A percentile compares a stretch with the other conserved stretches of the same genome.
Evolutionary conservation across 2,329 filamentous ascomycete genomes (phyloP).

Genomic region (Colletotrichum gloeosporioides): DNA sequence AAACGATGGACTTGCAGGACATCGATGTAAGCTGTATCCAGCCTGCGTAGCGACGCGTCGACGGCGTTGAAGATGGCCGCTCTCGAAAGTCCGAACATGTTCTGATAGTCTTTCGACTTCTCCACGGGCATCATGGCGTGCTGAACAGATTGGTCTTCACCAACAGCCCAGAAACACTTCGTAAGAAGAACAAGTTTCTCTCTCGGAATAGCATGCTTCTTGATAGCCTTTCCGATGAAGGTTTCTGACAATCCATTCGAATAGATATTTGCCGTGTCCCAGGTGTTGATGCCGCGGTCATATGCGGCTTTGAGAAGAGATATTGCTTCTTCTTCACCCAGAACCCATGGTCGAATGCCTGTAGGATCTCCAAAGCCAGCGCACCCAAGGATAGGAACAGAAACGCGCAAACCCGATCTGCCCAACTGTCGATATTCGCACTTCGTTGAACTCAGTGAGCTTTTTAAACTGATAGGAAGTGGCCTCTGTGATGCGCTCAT

Average conservation of each 20-base stretch:
- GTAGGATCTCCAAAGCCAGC: conserved; percentile 63
- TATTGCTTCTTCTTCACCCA: conserved; percentile 58
- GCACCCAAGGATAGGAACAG: conserved; percentile 66
- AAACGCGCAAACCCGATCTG: conserved; percentile 65
- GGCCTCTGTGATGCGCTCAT: neutral
- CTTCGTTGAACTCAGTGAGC: conserved; percentile 31
- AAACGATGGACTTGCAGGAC: neutral
- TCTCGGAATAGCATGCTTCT: conserved; percentile 61
- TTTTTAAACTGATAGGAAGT: neutral
- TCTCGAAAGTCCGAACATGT: neutral
- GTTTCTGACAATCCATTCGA: conserved; percentile 60
- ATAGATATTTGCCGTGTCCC: conserved; percentile 60
- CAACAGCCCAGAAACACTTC: conserved; percentile 58
- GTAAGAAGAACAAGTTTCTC: conserved; percentile 63
- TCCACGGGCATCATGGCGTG: neutral
- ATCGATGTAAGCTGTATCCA: neutral
- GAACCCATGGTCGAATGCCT: conserved; percentile 49
- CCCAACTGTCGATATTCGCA: conserved; percentile 59
- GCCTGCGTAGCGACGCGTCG: neutral
- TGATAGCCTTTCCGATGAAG: conserved; percentile 63
- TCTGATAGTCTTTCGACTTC: neutral
- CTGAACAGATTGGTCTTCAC: conserved; percentile 37
- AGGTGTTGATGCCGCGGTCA: conserved; percentile 67
- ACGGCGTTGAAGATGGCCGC: neutral
- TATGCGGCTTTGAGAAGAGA: conserved; percentile 67